A percentile compares a stretch with the other conserved stretches of the same genome.
Evolutionary conservation across 148 eudicot genomes (phyloP).

Genomic region (Silene conica): DNA sequence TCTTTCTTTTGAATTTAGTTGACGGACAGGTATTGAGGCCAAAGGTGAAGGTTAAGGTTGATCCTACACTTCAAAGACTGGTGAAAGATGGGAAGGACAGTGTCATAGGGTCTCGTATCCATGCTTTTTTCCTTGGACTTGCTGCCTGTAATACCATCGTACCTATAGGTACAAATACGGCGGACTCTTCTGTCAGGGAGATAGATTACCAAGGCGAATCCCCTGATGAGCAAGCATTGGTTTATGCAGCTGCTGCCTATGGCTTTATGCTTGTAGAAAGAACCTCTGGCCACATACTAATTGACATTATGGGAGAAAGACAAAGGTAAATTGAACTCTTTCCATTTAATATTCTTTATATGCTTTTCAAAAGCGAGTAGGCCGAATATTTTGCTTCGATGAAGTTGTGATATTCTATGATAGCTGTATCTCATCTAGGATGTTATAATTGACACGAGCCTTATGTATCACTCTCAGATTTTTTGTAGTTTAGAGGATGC

Average conservation of each 20-base stretch:
- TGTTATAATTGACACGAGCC: slow-evolving; percentile 1
- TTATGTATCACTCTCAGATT: background rate
- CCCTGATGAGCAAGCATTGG: slow-evolving; percentile 99
- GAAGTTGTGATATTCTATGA: background rate
- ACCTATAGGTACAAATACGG: slow-evolving; percentile 60
- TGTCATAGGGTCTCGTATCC: slow-evolving; percentile 40
- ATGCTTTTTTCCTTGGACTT: slow-evolving; percentile 84
- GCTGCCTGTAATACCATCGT: slow-evolving; percentile 99
- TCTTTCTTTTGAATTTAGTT: slow-evolving; percentile 36
- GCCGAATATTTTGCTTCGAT: background rate
- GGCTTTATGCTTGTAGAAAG: slow-evolving; percentile 90
- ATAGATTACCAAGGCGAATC: slow-evolving; percentile 98
- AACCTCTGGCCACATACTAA: slow-evolving; percentile 91
- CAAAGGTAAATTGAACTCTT: slow-evolving; percentile 49
- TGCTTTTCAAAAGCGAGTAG: slow-evolving; percentile 12
- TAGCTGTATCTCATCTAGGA: background rate
- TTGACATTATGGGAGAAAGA: slow-evolving; percentile 82
- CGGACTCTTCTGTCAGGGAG: slow-evolving; percentile 49
- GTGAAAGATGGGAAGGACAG: slow-evolving; percentile 38
- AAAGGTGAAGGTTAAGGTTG: slow-evolving; percentile 85
- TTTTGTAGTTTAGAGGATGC: background rate
- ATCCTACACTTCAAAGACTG: slow-evolving; percentile 54
- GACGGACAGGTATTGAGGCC: slow-evolving; percentile 68
- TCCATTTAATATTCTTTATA: slow-evolving; percentile 9
- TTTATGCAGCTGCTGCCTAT: slow-evolving; percentile 95